Conservation (phyloP, 441 rosid genomes). For the Biscutella laevigata region DNA sequence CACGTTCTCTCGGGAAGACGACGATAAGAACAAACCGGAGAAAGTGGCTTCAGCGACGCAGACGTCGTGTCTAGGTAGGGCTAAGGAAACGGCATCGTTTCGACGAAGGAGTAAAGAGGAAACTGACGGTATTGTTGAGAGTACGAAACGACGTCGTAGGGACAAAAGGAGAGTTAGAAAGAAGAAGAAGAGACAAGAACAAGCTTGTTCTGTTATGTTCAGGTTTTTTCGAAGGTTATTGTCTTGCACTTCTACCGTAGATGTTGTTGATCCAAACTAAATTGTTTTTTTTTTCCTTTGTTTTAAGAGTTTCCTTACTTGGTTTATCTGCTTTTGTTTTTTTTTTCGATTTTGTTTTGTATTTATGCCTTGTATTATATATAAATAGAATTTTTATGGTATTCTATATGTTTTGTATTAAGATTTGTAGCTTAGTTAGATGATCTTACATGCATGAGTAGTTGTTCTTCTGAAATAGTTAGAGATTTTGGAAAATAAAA, state of each 20-base stretch:
- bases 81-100: constrained; percentile 14
- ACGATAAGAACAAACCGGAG: constrained; percentile 10
- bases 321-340: too few species aligned
- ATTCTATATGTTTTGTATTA: too few species aligned
- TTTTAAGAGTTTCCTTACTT: too few species aligned
- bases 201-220: constrained; percentile 45
- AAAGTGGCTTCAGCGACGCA: not conserved
- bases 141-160: constrained; percentile 18
- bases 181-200: constrained; percentile 41
- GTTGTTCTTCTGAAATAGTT: too few species aligned
- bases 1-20: constrained; percentile 64
- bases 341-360: too few species aligned
- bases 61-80: constrained; percentile 20
- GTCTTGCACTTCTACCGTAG: constrained; percentile 63
- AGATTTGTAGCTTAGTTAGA: too few species aligned
- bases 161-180: constrained; percentile 38
- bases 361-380: too few species aligned
- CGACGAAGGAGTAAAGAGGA: constrained; percentile 13
- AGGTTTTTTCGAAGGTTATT: constrained; percentile 63
- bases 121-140: constrained; percentile 17
- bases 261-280: constrained; percentile 45
- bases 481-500: too few species aligned
- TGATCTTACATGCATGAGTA: too few species aligned
- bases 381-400: too few species aligned
- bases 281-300: too few species aligned